These are phyloP conservation scores for Plantago ovata DNA, from an alignment of 257 asterid species.

Conservation along the genomic window DNA sequence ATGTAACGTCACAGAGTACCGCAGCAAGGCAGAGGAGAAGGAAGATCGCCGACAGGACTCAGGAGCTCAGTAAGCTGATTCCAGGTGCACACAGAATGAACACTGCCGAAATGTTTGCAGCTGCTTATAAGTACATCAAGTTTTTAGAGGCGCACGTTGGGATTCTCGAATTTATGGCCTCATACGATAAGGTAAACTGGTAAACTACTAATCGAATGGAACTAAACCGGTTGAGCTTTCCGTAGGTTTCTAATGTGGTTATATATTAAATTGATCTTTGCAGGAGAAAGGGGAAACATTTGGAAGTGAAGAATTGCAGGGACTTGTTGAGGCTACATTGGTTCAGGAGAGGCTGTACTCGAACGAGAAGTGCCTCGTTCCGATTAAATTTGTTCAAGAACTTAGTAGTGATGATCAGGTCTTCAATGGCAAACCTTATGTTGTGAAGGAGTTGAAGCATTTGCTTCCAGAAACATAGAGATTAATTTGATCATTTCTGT, in stretches of 20 bases:
- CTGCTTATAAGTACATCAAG: conserved; percentile 70
- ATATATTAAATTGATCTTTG: background rate
- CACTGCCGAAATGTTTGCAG: conserved; percentile 87
- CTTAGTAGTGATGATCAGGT: conserved; percentile 17
- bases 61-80: conserved; percentile 75
- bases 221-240: no score
- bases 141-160: conserved; percentile 71
- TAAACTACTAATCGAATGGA: background rate
- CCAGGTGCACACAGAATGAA: conserved; percentile 90
- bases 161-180: conserved; percentile 37
- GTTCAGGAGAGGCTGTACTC: conserved; percentile 70
- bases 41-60: conserved; percentile 73
- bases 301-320: conserved; percentile 35
- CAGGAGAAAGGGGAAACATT: conserved; percentile 34
- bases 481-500: no score
- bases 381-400: conserved; percentile 32
- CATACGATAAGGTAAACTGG: background rate
- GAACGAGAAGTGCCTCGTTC: conserved; percentile 56
- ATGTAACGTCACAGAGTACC: conserved; percentile 64
- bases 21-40: conserved; percentile 82
- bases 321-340: conserved; percentile 52
- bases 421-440: no score
- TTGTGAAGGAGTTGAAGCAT: no score
- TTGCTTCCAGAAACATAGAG: no score
- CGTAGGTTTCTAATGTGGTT: background rate